These are phyloP conservation scores for Mikania micrantha DNA, from an alignment of 129 eudicot genomes.

Conservation along the genomic window DNA sequence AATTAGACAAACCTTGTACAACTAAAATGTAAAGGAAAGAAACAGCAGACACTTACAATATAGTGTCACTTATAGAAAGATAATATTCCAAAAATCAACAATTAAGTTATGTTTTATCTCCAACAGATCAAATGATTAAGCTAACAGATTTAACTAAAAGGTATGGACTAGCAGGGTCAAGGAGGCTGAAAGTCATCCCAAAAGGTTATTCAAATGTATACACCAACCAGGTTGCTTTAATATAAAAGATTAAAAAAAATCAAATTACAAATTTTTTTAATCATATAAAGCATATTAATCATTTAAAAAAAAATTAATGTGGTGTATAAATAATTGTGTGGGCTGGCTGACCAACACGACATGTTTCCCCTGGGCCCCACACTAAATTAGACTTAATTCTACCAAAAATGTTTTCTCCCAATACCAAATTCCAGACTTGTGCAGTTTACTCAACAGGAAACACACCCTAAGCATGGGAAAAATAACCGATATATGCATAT, in stretches of 20 bases:
- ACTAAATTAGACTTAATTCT: not conserved
- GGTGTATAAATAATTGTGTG: not conserved
- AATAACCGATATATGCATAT: not conserved
- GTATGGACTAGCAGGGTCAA: not conserved
- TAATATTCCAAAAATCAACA: not conserved
- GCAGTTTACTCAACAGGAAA: no score
- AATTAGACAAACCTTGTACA: conserved; percentile 1
- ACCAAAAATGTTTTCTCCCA: not conserved
- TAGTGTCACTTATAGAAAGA: not conserved
- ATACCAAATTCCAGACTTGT: no score
- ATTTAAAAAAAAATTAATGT: not conserved
- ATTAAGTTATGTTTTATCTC: not conserved
- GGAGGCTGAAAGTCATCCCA: not conserved
- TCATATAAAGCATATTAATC: not conserved
- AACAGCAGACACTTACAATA: not conserved
- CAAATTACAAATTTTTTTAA: not conserved
- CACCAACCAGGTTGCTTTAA: not conserved
- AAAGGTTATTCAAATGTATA: not conserved
- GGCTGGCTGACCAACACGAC: not conserved
- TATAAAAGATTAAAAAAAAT: not conserved
- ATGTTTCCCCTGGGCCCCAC: not conserved
- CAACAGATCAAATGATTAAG: not conserved
- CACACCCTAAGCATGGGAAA: not conserved
- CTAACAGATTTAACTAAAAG: not conserved
- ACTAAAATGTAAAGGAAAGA: not conserved